phyloP scores from a whole-genome alignment of 208 protist genomes.

The Wallacemonas sp. region DNA sequence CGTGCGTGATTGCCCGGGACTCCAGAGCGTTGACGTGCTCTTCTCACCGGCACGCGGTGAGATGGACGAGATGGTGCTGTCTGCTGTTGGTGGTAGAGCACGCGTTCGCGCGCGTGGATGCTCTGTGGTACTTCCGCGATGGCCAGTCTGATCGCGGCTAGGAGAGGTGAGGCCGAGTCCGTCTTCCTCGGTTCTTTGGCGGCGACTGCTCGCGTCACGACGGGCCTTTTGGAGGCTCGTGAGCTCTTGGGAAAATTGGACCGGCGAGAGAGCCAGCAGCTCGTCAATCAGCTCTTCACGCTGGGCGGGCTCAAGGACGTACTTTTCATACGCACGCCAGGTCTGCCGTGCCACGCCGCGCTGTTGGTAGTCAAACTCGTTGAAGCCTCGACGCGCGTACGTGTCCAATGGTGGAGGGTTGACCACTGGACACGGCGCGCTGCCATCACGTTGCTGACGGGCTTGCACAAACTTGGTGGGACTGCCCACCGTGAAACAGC shows the following conservation, averaged over 20 bases:
- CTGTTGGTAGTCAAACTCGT: conserved; percentile 22
- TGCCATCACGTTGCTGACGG: not conserved
- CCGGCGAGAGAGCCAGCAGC: not conserved
- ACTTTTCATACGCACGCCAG: not conserved
- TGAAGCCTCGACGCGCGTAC: conserved; percentile 1
- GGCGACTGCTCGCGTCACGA: no score
- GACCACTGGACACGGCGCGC: not conserved
- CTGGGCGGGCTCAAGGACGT: not conserved
- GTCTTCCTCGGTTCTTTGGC: no score
- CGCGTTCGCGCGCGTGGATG: no score
- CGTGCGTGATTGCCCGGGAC: no score
- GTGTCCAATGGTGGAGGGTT: not conserved
- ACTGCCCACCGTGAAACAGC: conserved; percentile 16
- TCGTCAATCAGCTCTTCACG: not conserved
- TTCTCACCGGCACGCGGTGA: no score
- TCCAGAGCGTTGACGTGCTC: no score
- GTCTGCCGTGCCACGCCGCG: not conserved
- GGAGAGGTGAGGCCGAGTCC: no score
- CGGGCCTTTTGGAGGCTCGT: no score
- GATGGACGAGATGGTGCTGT: no score
- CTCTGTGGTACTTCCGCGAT: no score
- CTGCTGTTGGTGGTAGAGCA: no score
- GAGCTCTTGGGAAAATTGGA: not conserved
- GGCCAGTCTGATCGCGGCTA: no score
- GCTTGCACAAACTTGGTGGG: conserved; percentile 11